These are phyloP conservation scores for Calonectria pteridis DNA, from an alignment of 2,329 filamentous ascomycete genomes.

Conservation along the genomic window DNA sequence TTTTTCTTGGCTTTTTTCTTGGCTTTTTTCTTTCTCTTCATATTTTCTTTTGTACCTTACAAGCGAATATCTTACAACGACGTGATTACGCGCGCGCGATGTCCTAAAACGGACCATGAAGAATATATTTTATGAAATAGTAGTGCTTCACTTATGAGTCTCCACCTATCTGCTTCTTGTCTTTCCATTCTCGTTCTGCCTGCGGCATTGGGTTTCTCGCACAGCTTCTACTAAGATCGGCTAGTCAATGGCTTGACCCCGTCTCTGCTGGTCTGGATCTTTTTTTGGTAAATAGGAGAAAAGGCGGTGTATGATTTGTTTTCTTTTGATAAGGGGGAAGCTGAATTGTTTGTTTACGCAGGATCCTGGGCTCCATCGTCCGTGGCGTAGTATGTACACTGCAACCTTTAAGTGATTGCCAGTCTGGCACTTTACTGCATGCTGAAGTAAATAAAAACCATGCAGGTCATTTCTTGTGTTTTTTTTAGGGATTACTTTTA, in stretches of 20 bases:
- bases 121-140: constrained; percentile 1
- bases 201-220: background rate
- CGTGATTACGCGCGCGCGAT: background rate
- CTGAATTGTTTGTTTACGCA: background rate
- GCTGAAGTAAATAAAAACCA: too few species aligned
- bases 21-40: background rate
- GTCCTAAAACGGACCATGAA: background rate
- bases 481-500: too few species aligned
- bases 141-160: background rate
- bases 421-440: too few species aligned
- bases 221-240: background rate
- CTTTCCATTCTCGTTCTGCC: background rate
- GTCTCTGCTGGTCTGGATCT: background rate
- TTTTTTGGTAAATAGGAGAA: background rate
- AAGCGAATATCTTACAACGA: background rate
- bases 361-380: background rate
- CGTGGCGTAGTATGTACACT: background rate
- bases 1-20: constrained; percentile 14
- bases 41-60: background rate
- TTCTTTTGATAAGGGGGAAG: background rate
- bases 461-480: too few species aligned
- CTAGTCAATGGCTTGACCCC: background rate
- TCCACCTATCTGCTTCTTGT: too few species aligned
- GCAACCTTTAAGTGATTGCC: too few species aligned
- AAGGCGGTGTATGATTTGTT: background rate